Conservation (phyloP, 495 filamentous ascomycete species). For the Penicillium arizonense region DNA sequence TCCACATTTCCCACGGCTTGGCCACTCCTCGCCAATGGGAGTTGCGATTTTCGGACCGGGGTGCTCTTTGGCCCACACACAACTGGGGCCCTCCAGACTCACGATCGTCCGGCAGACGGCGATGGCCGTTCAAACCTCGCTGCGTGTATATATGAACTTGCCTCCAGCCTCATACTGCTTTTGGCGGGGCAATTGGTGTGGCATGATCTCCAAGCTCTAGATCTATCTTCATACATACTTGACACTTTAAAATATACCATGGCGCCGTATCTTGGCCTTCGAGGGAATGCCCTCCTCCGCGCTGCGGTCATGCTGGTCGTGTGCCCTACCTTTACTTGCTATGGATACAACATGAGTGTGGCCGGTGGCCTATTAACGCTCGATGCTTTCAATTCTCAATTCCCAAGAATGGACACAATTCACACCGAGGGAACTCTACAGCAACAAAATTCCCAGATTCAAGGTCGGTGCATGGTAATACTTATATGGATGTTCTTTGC, state of each 20-base stretch:
- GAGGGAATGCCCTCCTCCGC: conserved; percentile 31
- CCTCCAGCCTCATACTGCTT: conserved; percentile 1
- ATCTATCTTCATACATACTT: not conserved
- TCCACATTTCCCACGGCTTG: conserved; percentile 2
- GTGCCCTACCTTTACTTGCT: conserved; percentile 47
- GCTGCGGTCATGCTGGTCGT: conserved; percentile 39
- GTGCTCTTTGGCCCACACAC: conserved; percentile 3
- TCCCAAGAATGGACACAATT: conserved; percentile 53
- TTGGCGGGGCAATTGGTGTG: conserved; percentile 4
- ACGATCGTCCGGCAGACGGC: conserved; percentile 9
- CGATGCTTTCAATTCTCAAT: conserved; percentile 40
- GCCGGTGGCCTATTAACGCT: conserved; percentile 42
- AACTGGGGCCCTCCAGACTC: not conserved
- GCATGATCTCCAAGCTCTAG: conserved; percentile 7
- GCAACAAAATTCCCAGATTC: conserved; percentile 37
- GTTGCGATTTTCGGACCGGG: conserved; percentile 1
- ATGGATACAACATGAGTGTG: conserved; percentile 53
- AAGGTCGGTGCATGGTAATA: conserved; percentile 26
- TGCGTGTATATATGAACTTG: conserved; percentile 8
- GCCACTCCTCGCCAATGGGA: conserved; percentile 6
- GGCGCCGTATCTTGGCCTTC: conserved; percentile 31
- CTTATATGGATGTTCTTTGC: not conserved
- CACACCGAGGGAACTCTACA: conserved; percentile 31
- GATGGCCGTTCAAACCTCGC: conserved; percentile 3
- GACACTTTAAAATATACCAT: not conserved